Evolutionary conservation across 768 basidiomycete genomes (phyloP), one percentile per base, ranked within the genome.

Genomic region (Paxillus involutus): DNA sequence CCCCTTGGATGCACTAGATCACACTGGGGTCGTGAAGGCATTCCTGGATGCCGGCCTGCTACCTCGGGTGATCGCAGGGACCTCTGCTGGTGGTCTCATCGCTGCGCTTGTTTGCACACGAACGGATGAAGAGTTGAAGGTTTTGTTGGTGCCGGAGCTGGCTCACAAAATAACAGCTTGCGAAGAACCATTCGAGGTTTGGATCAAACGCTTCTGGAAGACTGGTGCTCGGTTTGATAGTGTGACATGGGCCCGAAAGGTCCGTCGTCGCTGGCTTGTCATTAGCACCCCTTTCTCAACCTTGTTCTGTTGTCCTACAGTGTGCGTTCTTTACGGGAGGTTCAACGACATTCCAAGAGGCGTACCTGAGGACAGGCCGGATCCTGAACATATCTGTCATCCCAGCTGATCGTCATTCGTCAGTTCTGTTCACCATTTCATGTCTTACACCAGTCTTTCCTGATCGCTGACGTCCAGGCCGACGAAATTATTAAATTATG

Each of bases 201-300:
- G 89, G 89, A 66, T 82, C 32, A 80, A 75, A 60, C 80, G 96
- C 24, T 84, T 92, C 42, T 83, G 83, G 81, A 79, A 74, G 61
- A 98, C 94, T 0, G 97, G 97, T 10, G 96, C 97, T n/a, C 79
- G 96, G 53, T 99, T 98, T 68, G 94, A 97, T 59, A 88, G 91
- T 33, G 77, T 95, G 26, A 59, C 74, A 46, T 98, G 96, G 96
- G 96, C 95, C 32, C 76, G 81, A 59, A 97, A 97, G 82, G 94
- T 91, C 47, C 32, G 70, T 60, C 32, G 26, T 43, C 10, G 44
- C 51, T 16, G 19, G 7, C 29, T 29, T 29, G 52, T 17, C 24
- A 12, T 47, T 21, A 36, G 32, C 33, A 12, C 14, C 24, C 12
- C 43, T 33, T n/a, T 13, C 35, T 47, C 42, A 17, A 49, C 36